Evolutionary conservation across 1,139 yeast species (phyloP), one percentile per base, ranked within the genome.

Genomic region (Debaryomyces nepalensis): DNA sequence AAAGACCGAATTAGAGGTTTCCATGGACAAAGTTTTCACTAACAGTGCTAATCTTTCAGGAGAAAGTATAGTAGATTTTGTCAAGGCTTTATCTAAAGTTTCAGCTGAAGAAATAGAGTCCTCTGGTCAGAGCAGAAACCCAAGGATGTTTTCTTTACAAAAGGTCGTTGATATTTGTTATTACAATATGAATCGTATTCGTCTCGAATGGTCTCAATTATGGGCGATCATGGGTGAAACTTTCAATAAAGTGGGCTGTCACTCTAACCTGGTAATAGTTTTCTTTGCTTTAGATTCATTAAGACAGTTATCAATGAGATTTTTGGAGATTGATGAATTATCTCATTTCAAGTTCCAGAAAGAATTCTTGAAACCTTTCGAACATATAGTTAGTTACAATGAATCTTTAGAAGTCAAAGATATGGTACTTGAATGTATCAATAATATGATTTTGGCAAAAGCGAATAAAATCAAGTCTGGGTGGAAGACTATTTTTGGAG

Each of bases 81-180:
- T 95, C 32, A 81, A 75, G 42, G 96, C 98, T 0, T 72, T 95
- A 48, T 82, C 95, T 5, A 87, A 82, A 47, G 97, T 95, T 18
- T 87, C 97, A 0, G 70, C 82, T 35, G 98, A 91, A 56, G 99
- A 95, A 62, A 89, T 93, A 46, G 91, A 87, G 52, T 86, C 95
- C 1, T 87, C 96, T 1, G 93, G 93, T 5, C 82, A 80, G 57
- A 83, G 91, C 39, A 72, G 77, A 8, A 82, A 88, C 48, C 99
- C 99, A 21, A 76, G 99, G 59, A 85, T 90, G 65, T 95, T 89
- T 58, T 87, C 97, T 0, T 69, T 95, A 49, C 98, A 90, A 57
- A 95, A 95, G 59, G 87, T 95, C 74, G 96, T 95, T 39, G 99
- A 95, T 63, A 95, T 95, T 36, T 91, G 98, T 64, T 93, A 93